Base-by-base conservation (phyloP, 345 rosid genomes). In the Stellera chamaejasme region DNA sequence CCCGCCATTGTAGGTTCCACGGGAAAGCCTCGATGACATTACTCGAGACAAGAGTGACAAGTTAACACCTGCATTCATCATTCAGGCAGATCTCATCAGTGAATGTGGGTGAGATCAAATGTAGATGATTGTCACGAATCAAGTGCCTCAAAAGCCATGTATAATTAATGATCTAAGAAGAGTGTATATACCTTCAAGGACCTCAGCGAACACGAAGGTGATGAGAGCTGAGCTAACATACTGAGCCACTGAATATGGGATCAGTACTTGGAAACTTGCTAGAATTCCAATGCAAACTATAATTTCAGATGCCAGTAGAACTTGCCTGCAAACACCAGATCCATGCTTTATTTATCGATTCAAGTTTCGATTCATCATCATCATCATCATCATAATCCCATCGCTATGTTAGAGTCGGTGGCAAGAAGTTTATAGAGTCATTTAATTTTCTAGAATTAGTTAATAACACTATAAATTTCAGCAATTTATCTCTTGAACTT, bases 291-390 rank as follows among this genome's bases (percentile, higher is more conserved):
- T 49, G 70, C 76, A 66, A 14, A 81, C 71, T 68, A 77, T 60
- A 39, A 81, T 70, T 65, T 87, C 88, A 13, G 96, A 79, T 62
- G 83, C 87, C 60, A 87, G 64, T 41, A 87, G 68, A 61, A 87
- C 76, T 75, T 87, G 96, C 77, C 96, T 87, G 85, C 61, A 66
- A 56, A 45, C 14, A 13, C 7, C 9, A 8, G 9, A 32, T 32
- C 39, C 39, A 32, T 32, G 9, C 39, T 5, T 32, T 32, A 19
- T 19, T 19, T 19, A 19, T 19, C 23, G 23, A 19, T 19, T 19
- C 23, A 19, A 19, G 23, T 1, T 19, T 1, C 23, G 23, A 19
- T 19, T 19, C 23, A 19, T 19, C 23, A 19, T 19, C 23, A 19
- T 19, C 0, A 19, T 19, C 23, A 19, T 19, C 23, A 19, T 19